A percentile compares a stretch with the other conserved stretches of the same genome.
These are phyloP conservation scores for Solanum stenotomum DNA, from an alignment of 257 asterid genomes.

Conservation along the genomic window DNA sequence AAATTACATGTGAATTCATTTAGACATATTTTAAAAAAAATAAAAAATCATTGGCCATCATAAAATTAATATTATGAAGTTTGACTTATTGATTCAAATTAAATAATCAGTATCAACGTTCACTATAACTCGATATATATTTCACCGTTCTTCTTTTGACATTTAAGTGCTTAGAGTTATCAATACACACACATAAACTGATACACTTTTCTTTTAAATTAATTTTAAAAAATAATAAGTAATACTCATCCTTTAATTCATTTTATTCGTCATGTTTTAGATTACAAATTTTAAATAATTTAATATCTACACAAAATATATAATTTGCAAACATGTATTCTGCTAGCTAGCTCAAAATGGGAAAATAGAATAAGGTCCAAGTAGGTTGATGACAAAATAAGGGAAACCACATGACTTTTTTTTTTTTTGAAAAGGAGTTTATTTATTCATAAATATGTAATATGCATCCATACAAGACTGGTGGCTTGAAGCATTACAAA, in stretches of 20 bases:
- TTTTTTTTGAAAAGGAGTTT: too few relatives aligned
- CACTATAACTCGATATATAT: background rate
- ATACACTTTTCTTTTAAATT: background rate
- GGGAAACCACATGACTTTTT: background rate
- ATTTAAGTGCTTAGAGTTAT: background rate
- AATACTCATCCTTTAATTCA: background rate
- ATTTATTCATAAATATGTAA: too few relatives aligned
- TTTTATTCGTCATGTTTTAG: background rate
- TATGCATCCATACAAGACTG: too few relatives aligned
- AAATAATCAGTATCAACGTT: background rate
- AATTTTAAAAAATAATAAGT: background rate
- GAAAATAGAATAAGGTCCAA: background rate
- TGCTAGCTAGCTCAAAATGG: background rate
- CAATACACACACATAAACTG: background rate
- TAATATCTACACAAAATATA: background rate
- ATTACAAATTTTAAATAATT: background rate
- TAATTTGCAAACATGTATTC: background rate
- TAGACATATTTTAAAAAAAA: too few relatives aligned
- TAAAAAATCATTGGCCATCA: too few relatives aligned
- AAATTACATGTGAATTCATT: background rate
- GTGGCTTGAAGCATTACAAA: too few relatives aligned
- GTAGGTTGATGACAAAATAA: background rate
- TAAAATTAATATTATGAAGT: background rate
- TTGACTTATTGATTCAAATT: background rate
- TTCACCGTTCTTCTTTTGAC: background rate